These are phyloP conservation scores for Botrytis pseudocinerea DNA, from an alignment of 2,329 filamentous ascomycete genomes.

Conservation along the genomic window DNA sequence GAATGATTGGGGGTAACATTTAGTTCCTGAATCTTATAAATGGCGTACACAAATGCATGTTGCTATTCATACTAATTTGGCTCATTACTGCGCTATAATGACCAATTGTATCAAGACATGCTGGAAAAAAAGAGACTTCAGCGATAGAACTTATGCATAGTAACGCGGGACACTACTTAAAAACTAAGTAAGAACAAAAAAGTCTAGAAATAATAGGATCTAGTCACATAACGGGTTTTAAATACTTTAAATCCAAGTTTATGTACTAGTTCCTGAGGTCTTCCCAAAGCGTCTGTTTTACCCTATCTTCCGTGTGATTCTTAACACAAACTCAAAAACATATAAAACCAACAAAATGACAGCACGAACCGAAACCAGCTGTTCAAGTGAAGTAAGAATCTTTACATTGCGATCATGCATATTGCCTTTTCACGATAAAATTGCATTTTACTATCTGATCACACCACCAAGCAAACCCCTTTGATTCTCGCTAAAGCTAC, in stretches of 20 bases:
- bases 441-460: neutral
- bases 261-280: neutral
- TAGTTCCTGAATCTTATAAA: neutral
- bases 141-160: neutral
- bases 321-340: neutral
- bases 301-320: neutral
- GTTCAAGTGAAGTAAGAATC: too few relatives aligned
- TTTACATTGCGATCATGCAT: too few relatives aligned
- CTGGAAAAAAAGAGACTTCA: neutral
- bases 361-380: rapidly evolving
- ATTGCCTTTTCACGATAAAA: neutral
- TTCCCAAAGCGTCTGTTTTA: neutral
- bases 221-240: neutral
- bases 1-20: too few relatives aligned
- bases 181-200: neutral
- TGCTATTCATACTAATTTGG: neutral
- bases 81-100: too few relatives aligned
- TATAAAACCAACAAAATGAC: rapidly evolving
- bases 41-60: rapidly evolving
- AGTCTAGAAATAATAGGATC: too few relatives aligned
- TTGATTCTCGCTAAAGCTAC: neutral
- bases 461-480: neutral
- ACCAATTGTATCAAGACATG: neutral
- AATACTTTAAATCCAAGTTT: rapidly evolving
- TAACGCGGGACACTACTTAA: neutral